Conservation (phyloP, 2,329 filamentous ascomycete species). For the Aspergillus pseudoglaucus region DNA sequence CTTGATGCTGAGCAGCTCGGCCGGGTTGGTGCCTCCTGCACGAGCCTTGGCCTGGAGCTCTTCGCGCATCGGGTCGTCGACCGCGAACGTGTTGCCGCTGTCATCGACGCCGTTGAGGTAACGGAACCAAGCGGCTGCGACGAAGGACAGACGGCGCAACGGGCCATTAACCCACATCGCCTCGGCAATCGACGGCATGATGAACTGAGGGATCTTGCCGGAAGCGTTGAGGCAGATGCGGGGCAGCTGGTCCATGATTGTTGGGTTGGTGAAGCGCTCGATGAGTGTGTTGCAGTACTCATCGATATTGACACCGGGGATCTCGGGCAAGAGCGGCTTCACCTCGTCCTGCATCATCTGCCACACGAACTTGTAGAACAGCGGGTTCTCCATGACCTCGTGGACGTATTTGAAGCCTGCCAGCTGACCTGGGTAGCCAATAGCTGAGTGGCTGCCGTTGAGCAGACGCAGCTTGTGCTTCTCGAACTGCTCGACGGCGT, state of each 20-base stretch:
- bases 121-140: constrained; percentile 46
- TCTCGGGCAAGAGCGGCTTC: constrained; percentile 47
- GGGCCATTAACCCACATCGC: constrained; percentile 42
- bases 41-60: constrained; percentile 43
- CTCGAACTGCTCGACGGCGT: constrained; percentile 50
- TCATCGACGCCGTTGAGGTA: constrained; percentile 49
- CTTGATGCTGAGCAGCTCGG: constrained; percentile 40
- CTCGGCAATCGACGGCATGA: constrained; percentile 35
- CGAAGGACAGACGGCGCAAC: constrained; percentile 44
- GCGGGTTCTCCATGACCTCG: constrained; percentile 47
- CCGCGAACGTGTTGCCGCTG: constrained; percentile 33
- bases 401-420: constrained; percentile 51
- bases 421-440: constrained; percentile 47
- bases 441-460: constrained; percentile 49
- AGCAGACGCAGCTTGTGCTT: constrained; percentile 53
- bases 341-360: constrained; percentile 53
- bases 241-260: constrained; percentile 50
- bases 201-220: constrained; percentile 48
- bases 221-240: constrained; percentile 48
- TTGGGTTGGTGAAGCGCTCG: constrained; percentile 52
- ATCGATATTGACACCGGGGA: constrained; percentile 47
- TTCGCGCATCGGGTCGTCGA: constrained; percentile 47
- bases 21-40: constrained; percentile 39
- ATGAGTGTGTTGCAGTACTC: constrained; percentile 49
- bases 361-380: constrained; percentile 44